Base-by-base conservation (phyloP, 352 stramenopile genomes). In the Pythium aristosporum region DNA sequence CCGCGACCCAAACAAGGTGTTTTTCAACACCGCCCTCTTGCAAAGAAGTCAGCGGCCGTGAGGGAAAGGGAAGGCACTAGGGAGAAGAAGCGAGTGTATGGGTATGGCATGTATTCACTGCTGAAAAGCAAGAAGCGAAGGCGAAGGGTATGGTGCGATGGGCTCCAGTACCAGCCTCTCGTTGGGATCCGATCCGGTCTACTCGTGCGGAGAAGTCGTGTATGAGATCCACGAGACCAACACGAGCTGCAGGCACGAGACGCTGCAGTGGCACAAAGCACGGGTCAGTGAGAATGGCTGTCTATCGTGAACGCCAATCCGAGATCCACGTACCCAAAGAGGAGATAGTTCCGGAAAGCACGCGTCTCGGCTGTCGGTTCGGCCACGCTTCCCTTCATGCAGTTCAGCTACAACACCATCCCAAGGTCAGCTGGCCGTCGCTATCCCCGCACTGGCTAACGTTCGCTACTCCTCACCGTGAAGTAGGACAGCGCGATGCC, bases 401-500 rank as follows among this genome's bases (percentile, higher is more conserved):
- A 93, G 58, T 95, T 92, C 32, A 95, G 82, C 86, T 95, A 53
- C 42, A 11, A 8, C 6, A 50, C 18, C 15, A 46, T 21, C 39
- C 39, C 3, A 46, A 46, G 15, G 5, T 46, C 39, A 46, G 39
- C 16, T 23, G 3, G 39, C 6, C 13, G 15, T 15, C 4, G 13
- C 16, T 47, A 41, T 50, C n/a, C 15, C 10, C 10, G 10, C 32
- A 41, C 46, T 50, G n/a, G n/a, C n/a, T n/a, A n/a, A n/a, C 1
- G 44, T 50, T 5, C 13, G 64, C 4, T 46, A 43, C 18, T 13
- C 66, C 69, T 86, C 56, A 99, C 82, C 74, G 96, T 98, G 74
- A 99, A 99, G 79, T 91, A 99, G 36, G 87, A 96, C 18, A 96
- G 77, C 1, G 93, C 89, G 52, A 94, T 75, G 21, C 91, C 93